phyloP scores from a whole-genome alignment of 2,329 filamentous ascomycete genomes.

The Alternaria hordeiaustralica region DNA sequence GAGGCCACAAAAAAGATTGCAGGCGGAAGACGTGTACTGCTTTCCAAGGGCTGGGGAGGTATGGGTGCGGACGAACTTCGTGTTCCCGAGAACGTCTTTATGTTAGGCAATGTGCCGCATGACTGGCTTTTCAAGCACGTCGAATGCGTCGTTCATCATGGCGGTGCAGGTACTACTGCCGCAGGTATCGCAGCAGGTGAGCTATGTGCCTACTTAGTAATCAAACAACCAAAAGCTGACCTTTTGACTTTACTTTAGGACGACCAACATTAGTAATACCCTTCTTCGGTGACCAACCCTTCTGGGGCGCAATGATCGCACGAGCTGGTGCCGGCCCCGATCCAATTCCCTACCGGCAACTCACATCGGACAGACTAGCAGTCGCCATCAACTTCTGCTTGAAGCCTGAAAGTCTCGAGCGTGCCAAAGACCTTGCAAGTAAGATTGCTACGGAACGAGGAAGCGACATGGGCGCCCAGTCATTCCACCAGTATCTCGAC shows the following conservation, averaged over 20 bases:
- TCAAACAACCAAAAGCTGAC: conserved; percentile 30
- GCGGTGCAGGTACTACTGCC: conserved; percentile 83
- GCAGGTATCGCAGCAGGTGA: conserved; percentile 59
- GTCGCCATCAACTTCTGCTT: conserved; percentile 56
- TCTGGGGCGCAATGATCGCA: conserved; percentile 60
- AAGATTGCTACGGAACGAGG: conserved; percentile 37
- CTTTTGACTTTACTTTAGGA: conserved; percentile 63
- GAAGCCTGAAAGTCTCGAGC: conserved; percentile 36
- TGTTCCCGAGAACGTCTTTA: conserved; percentile 53
- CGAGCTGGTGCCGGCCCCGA: conserved; percentile 58
- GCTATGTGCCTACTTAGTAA: no score
- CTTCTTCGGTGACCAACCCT: conserved; percentile 71
- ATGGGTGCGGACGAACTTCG: not conserved
- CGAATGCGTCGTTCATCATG: conserved; percentile 81
- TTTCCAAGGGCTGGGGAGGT: conserved; percentile 55
- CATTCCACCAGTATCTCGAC: conserved; percentile 33
- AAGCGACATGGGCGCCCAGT: conserved; percentile 30
- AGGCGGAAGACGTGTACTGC: conserved; percentile 53
- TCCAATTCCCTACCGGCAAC: conserved; percentile 56
- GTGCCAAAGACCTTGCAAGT: conserved; percentile 28
- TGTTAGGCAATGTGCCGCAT: conserved; percentile 74
- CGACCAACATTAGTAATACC: conserved; percentile 80
- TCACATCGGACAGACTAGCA: conserved; percentile 49
- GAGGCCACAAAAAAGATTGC: conserved; percentile 49
- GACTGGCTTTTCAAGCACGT: conserved; percentile 86